These are phyloP conservation scores for Bruguiera gymnorhiza DNA, from an alignment of 345 rosid species.

Conservation along the genomic window DNA sequence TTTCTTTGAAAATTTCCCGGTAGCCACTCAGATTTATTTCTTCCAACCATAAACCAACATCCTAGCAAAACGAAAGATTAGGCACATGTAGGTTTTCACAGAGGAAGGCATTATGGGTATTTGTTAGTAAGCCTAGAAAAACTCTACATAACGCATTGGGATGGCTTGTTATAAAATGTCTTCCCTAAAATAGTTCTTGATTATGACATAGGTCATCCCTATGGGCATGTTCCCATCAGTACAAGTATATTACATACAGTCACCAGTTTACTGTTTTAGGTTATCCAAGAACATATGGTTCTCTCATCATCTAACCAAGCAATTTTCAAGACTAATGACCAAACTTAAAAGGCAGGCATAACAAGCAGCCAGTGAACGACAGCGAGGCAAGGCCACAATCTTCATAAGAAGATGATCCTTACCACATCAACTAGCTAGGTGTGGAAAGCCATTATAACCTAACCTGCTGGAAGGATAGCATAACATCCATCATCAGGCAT, in stretches of 20 bases:
- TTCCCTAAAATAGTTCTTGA: slow-evolving; percentile 35
- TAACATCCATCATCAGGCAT: too few species aligned
- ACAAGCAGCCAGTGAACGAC: background rate
- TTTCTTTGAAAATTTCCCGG: slow-evolving; percentile 85
- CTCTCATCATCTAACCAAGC: background rate
- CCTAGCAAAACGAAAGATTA: slow-evolving; percentile 38
- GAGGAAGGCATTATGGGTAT: slow-evolving; percentile 72
- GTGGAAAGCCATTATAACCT: background rate
- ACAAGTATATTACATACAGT: background rate
- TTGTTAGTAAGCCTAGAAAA: slow-evolving; percentile 89
- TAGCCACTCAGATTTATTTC: slow-evolving; percentile 87
- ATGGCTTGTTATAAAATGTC: slow-evolving; percentile 43
- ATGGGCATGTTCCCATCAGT: background rate
- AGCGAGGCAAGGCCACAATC: background rate
- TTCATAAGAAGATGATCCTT: slow-evolving; percentile 8
- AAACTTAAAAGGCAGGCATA: background rate
- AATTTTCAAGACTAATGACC: background rate
- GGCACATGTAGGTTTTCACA: background rate
- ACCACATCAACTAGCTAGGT: background rate
- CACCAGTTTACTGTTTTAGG: background rate
- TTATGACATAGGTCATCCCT: slow-evolving; percentile 57
- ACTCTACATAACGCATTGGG: slow-evolving; percentile 38
- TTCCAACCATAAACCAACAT: slow-evolving; percentile 96
- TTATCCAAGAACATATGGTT: background rate
- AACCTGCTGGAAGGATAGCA: too few species aligned